phyloP scores from a whole-genome alignment of 2,329 filamentous ascomycete species.

The Ophiostoma triangulosporum region DNA sequence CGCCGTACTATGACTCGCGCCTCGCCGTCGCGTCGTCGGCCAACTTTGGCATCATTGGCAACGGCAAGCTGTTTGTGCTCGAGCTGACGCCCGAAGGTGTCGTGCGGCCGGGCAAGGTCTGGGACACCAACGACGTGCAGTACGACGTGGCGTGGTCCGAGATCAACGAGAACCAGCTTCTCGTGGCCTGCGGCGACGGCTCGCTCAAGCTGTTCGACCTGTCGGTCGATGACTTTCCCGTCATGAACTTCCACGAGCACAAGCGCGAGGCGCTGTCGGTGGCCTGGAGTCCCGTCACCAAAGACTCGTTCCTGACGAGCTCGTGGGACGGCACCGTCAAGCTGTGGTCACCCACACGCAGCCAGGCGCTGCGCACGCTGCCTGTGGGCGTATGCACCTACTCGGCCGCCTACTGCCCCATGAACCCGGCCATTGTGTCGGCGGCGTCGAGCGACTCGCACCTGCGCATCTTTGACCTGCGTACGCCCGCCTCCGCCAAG shows the following conservation, averaged over 20 bases:
- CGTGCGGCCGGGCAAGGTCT: constrained; percentile 75
- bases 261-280: constrained; percentile 87
- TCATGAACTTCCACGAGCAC: constrained; percentile 89
- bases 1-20: constrained; percentile 91
- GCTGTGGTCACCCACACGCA: constrained; percentile 79
- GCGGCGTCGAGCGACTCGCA: constrained; percentile 82
- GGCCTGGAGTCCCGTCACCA: constrained; percentile 81
- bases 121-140: constrained; percentile 88
- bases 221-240: constrained; percentile 65
- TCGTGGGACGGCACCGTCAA: constrained; percentile 97
- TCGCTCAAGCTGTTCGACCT: constrained; percentile 91
- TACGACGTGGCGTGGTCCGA: constrained; percentile 96
- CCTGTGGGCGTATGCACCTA: constrained; percentile 92
- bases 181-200: constrained; percentile 82
- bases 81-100: constrained; percentile 64
- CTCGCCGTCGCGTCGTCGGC: constrained; percentile 82
- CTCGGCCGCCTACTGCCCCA: constrained; percentile 78
- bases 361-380: constrained; percentile 65
- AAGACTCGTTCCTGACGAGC: constrained; percentile 79
- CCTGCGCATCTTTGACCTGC: constrained; percentile 80
- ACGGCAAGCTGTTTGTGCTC: constrained; percentile 77
- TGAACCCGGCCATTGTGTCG: constrained; percentile 72
- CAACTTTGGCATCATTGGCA: constrained; percentile 95
- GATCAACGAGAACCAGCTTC: constrained; percentile 86
- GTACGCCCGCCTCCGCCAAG: constrained; percentile 70